Percentiles rank a stretch among this genome's conserved stretches.
phyloP scores from a whole-genome alignment of 345 rosid genomes.

The Hevea brasiliensis region DNA sequence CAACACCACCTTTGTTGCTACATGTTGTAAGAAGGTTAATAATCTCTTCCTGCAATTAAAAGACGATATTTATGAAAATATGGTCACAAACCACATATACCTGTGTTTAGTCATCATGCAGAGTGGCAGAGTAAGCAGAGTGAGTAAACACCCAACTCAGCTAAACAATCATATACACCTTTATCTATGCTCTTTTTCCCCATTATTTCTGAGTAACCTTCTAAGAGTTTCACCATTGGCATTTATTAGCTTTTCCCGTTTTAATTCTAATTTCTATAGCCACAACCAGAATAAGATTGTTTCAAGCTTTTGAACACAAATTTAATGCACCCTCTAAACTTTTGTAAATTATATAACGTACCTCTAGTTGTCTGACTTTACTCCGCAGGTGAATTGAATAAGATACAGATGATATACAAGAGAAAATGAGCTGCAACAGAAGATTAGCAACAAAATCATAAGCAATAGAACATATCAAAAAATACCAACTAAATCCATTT shows the following conservation, averaged over 20 bases:
- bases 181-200: not conserved
- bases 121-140: not conserved
- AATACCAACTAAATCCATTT: no score
- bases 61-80: constrained; percentile 8
- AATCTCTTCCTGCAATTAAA: constrained; percentile 67
- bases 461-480: not conserved
- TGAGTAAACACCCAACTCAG: not conserved
- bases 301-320: not conserved
- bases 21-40: constrained; percentile 45
- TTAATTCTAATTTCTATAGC: not conserved
- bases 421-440: constrained; percentile 56
- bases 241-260: not conserved
- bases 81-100: not conserved
- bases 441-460: constrained; percentile 12
- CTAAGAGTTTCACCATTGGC: not conserved
- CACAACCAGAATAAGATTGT: not conserved
- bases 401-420: constrained; percentile 47
- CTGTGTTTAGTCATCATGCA: not conserved
- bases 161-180: not conserved
- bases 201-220: no score
- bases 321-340: not conserved
- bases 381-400: constrained; percentile 50
- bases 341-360: constrained; percentile 20
- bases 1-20: constrained; percentile 32
- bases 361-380: constrained; percentile 62